Base-by-base conservation (phyloP, 1,284 basidiomycete genomes). In the Mycosarcoma maydis region DNA sequence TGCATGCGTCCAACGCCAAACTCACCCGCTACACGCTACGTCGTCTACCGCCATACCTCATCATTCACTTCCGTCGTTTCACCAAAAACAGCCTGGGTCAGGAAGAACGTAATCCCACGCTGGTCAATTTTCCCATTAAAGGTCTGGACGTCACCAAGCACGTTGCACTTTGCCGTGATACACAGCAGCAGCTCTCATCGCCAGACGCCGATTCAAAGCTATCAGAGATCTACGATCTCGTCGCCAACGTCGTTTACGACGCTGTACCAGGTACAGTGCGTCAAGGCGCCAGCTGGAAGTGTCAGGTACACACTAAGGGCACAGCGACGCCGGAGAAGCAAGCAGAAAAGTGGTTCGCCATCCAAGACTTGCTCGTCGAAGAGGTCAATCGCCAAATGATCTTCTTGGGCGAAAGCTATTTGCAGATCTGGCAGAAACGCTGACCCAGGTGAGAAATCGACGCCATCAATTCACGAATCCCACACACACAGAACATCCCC, bases 61-160 rank as follows among this genome's bases (percentile, higher is more conserved):
- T 98, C 73, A 85, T 98, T 22, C 92, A 97, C 82, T 95, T 91
- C 85, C 98, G 95, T 80, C 88, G 96, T 27, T 99, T 98, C 83
- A 96, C 92, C n/a, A 96, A 92, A 82, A 99, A 98, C 83, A 87
- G 87, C 48, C 98, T 99, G 78, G 92, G 97, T 2, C 26, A 53
- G 17, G 95, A 98, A 83, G 95, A 98, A 83, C 95, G 97, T 83
- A 98, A 99, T 80, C 94, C 94, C 3, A 99, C 96, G 2, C 94
- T 98, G 61, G 92, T 99, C 74, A 98, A 96, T 80, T 98, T 97
- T 80, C 94, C 94, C 11, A 86, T 97, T 39, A 88, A 92, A 55
- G 94, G 94, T 0, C 86, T 98, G 19, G 53, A 68, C 32, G 46
- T 75, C 16, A 49, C 66, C 4, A 57, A 48, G 36, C 48, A 58